Conservation (phyloP, 208 protist species). For the Hexamita inflata region DNA sequence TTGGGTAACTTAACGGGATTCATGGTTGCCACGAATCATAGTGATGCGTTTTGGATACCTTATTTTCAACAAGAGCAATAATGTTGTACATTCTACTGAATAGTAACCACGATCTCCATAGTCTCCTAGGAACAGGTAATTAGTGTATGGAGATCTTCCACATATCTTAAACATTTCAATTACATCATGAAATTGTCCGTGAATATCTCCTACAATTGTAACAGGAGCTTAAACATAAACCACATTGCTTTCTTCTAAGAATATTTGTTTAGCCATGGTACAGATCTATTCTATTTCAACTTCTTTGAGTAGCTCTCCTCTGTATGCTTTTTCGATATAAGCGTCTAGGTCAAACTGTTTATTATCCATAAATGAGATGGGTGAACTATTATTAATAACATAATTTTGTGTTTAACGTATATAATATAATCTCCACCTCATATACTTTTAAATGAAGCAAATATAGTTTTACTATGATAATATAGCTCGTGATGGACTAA, state of each 20-base stretch:
- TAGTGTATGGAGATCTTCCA: slow-evolving; percentile 77
- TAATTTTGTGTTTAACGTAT: too few relatives aligned
- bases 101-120: slow-evolving; percentile 86
- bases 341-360: slow-evolving; percentile 42
- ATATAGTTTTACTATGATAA: too few relatives aligned
- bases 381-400: too few relatives aligned
- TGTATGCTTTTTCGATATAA: slow-evolving; percentile 49
- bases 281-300: slow-evolving; percentile 40
- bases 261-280: slow-evolving; percentile 67
- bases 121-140: slow-evolving; percentile 94
- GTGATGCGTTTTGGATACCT: slow-evolving; percentile 79
- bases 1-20: slow-evolving; percentile 86
- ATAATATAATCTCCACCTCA: too few relatives aligned
- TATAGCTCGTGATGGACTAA: too few relatives aligned
- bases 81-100: slow-evolving; percentile 68
- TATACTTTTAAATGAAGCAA: too few relatives aligned
- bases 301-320: slow-evolving; percentile 46
- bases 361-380: neutral
- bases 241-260: slow-evolving; percentile 78
- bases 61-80: slow-evolving; percentile 76
- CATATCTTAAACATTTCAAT: slow-evolving; percentile 88
- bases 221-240: slow-evolving; percentile 69
- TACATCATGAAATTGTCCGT: slow-evolving; percentile 88
- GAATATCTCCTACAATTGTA: slow-evolving; percentile 78
- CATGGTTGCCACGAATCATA: slow-evolving; percentile 89